A percentile compares a stretch with the other conserved stretches of the same genome.
phyloP scores from a whole-genome alignment of 495 filamentous ascomycete genomes.

The Corynascus novoguineensis region DNA sequence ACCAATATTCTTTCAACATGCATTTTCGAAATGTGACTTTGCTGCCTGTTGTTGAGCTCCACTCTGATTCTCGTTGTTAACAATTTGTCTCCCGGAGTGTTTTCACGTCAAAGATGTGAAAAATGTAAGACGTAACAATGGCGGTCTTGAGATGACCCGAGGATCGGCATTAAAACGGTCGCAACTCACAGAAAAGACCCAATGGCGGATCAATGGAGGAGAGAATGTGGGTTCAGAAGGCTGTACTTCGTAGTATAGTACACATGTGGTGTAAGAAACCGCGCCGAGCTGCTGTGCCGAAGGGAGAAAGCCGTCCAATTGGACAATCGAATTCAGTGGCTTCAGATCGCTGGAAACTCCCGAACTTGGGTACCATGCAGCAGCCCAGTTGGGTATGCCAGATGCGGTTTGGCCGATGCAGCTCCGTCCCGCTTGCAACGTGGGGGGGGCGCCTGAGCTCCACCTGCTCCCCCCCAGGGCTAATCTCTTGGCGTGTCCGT shows the following conservation, averaged over 20 bases:
- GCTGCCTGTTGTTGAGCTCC: constrained; percentile 2
- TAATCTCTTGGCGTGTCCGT: neutral
- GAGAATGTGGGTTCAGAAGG: neutral
- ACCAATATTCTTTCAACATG: neutral
- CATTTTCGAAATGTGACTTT: neutral
- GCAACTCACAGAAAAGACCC: no score
- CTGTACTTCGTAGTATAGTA: no score
- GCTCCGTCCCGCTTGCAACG: neutral
- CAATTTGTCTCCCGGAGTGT: no score
- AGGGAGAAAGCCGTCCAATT: neutral
- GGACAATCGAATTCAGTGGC: neutral
- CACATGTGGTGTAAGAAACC: no score
- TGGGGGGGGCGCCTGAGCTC: constrained; percentile 3
- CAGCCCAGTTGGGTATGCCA: neutral
- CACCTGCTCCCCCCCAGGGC: neutral
- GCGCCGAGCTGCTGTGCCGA: no score
- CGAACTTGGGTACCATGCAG: neutral
- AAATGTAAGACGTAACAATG: neutral
- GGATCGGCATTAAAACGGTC: no score
- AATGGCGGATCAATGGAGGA: neutral
- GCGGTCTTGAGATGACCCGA: neutral
- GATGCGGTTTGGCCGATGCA: neutral
- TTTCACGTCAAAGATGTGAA: no score
- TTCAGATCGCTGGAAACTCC: constrained; percentile 2
- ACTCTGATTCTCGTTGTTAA: neutral